Base-by-base conservation (phyloP, 805 yeast genomes). In the Wickerhamomyces queroliae region DNA sequence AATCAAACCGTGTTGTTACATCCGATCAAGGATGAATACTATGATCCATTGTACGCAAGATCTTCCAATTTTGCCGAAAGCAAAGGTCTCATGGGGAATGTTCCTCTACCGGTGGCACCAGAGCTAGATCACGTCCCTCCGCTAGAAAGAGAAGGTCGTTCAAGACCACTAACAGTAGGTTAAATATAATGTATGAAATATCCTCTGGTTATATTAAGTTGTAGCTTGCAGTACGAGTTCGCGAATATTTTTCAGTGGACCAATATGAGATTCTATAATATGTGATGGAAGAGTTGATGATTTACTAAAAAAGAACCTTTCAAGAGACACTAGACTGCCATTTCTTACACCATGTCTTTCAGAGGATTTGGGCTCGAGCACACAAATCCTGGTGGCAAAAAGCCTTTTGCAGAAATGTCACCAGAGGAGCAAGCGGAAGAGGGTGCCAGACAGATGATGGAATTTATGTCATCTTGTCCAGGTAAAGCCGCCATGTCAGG, bases 401-500 rank as follows among this genome's bases (percentile, higher is more conserved):
- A 74, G 59, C 65, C 81, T 8, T 67, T 70, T 42, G 63, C 74
- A 34, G 86, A 86, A 50, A 79, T 91, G 89, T 77, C 87, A 2
- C 90, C 80, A 31, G 96, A 90, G 47, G 96, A 90, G 58, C 96
- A 88, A 63, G 96, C 95, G 2, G 93, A 87, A 50, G 79, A 78
- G 40, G 95, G 95, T 15, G 97, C 97, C 7, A 67, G 70, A 53
- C 80, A 78, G 55, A 84, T 91, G 82, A 78, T 88, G 58, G 78
- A 73, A 38, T 78, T 83, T 62, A 87, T 90, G 89, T 76, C 83
- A 47, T 85, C 96, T 6, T 91, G 99, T 66, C 96, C 97, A 0
- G 98, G 97, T 16, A 91, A 93, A 59, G 78, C 96, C 0, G 81
- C 73, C 19, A 80, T 90, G 70, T 83, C 96, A 22, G 98, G 96